Base-by-base conservation (phyloP, 345 rosid species). In the Euphorbia lathyris region DNA sequence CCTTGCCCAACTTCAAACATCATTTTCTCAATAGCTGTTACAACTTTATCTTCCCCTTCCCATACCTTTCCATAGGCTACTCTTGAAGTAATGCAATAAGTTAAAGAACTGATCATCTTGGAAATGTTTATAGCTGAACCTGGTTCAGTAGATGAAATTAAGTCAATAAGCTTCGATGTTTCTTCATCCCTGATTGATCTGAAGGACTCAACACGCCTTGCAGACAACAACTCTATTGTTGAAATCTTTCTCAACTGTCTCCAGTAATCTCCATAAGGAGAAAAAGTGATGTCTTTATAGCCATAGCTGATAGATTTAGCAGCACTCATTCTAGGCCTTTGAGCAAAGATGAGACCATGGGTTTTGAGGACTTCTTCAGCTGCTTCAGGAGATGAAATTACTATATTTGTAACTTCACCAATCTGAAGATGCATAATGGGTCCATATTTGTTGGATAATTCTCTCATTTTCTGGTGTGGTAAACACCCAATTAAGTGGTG, bases 231-330 rank as follows among this genome's bases (percentile, higher is more conserved):
- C 30, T 67, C 60, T 12, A 19, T 9, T 8, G 48, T 29, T 12
- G 43, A 66, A 9, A 67, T 16, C 4, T 67, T 67, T 3, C 70
- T 17, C 48, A 67, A 3, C 11, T 67, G 70, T 52, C 70, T 51
- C 59, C 60, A 67, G 4, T 67, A 32, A 4, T 20, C 60, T n/a
- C 70, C 70, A 6, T 67, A 32, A 0, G 60, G 60, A 32, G 70
- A 22, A 67, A 67, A 67, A 0, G 16, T 27, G 9, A 67, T 34
- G 36, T 67, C 16, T 32, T 22, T 36, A 5, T 8, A 13, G 22
- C 36, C 9, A 17, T 67, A 52, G 22, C 0, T 4, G 11, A 14
- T 5, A 4, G 36, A 5, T 1, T 2, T 34, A 0, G 60, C 12
- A 0, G 30, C 32, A 32, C 13, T n/a, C 12, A n/a, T 4, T n/a